Conservation (phyloP, 2,329 filamentous ascomycete species). For the Penicillium carneum region DNA sequence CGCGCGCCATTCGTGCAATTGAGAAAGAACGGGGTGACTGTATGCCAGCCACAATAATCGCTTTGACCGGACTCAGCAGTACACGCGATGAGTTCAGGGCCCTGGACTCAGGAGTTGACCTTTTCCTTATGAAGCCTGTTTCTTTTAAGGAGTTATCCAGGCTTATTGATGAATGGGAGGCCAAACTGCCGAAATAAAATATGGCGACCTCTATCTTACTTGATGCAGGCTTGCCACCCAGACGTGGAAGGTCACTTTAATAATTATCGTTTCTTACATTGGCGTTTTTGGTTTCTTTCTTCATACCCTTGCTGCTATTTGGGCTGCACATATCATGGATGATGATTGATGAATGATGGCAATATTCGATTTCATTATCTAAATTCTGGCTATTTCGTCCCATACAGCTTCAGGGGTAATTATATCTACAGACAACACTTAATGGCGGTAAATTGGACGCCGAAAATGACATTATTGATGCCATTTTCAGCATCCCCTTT, state of each 20-base stretch:
- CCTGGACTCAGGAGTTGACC: slow-evolving; percentile 50
- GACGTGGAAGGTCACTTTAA: background rate
- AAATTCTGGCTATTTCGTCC: background rate
- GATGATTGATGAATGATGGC: background rate
- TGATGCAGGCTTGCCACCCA: background rate
- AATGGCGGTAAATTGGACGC: background rate
- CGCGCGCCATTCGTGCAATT: slow-evolving; percentile 50
- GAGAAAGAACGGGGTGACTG: slow-evolving; percentile 31
- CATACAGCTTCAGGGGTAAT: background rate
- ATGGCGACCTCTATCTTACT: background rate
- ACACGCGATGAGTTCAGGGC: slow-evolving; percentile 51
- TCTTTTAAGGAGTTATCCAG: slow-evolving; percentile 51
- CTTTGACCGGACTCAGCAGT: slow-evolving; percentile 54
- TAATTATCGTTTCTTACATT: background rate
- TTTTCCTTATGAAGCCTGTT: slow-evolving; percentile 57
- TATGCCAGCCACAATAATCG: slow-evolving; percentile 49
- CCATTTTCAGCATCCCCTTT: background rate
- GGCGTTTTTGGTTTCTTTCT: background rate
- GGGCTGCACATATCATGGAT: background rate
- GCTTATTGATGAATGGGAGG: slow-evolving; percentile 45
- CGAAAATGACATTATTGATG: background rate
- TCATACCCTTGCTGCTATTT: background rate
- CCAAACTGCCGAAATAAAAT: background rate
- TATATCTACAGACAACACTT: background rate
- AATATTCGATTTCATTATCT: background rate